A percentile compares a stretch with the other conserved stretches of the same genome.
Conservation (phyloP, 345 rosid genomes). For the Toxicodendron radicans region DNA sequence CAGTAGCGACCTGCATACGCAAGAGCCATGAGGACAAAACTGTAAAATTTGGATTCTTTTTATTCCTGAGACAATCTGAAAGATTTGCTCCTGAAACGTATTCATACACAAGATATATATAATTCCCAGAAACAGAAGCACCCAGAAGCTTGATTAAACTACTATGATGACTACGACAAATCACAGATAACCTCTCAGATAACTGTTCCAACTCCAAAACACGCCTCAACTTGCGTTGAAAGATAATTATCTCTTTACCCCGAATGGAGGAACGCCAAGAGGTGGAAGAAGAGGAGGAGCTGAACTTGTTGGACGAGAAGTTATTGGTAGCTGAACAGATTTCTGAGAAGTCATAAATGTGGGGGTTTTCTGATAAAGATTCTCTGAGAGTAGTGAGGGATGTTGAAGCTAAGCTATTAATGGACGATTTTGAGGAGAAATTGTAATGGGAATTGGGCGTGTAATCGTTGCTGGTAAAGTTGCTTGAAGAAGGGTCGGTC, state of each 20-base stretch:
- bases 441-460: not conserved
- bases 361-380: slow-evolving; percentile 25
- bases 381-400: slow-evolving; percentile 31
- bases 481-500: not conserved
- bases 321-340: slow-evolving; percentile 45
- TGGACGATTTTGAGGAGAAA: slow-evolving; percentile 14
- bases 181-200: slow-evolving; percentile 13
- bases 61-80: slow-evolving; percentile 46
- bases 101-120: slow-evolving; percentile 47
- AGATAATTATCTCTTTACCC: slow-evolving; percentile 25
- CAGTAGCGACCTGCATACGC: slow-evolving; percentile 50
- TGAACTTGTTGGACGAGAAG: slow-evolving; percentile 34
- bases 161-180: slow-evolving; percentile 39
- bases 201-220: slow-evolving; percentile 19
- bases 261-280: slow-evolving; percentile 39
- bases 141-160: slow-evolving; percentile 37
- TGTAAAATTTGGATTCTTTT: slow-evolving; percentile 41
- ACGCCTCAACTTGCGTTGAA: slow-evolving; percentile 37
- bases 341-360: slow-evolving; percentile 38
- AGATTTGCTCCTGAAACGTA: slow-evolving; percentile 42
- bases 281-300: slow-evolving; percentile 33
- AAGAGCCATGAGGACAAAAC: slow-evolving; percentile 49
- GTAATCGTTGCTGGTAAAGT: not conserved
- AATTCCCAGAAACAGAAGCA: slow-evolving; percentile 33
- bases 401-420: not conserved